Evolutionary conservation across 148 eudicot species (phyloP).

Genomic region (Arctostaphylos glauca): DNA sequence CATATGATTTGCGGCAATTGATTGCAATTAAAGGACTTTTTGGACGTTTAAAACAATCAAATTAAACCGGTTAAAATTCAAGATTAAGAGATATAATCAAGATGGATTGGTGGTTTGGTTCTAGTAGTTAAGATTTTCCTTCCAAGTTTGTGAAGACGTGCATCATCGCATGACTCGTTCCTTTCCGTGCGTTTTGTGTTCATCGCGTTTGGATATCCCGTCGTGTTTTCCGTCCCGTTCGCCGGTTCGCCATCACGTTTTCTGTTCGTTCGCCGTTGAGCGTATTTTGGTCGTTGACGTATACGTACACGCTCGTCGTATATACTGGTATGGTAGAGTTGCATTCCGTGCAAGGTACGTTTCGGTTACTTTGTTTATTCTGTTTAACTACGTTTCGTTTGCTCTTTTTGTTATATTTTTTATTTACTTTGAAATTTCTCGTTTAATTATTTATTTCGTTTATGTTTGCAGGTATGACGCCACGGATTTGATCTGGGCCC

Average conservation of each 20-base stretch:
- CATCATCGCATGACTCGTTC: not conserved
- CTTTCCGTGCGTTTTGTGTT: conserved; percentile 9
- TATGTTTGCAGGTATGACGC: not conserved
- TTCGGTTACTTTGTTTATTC: not conserved
- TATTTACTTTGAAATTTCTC: not conserved
- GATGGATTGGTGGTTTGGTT: not conserved
- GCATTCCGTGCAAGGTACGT: conserved; percentile 13
- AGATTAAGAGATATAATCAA: not conserved
- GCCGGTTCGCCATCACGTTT: not conserved
- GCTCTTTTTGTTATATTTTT: not conserved
- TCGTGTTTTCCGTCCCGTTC: not conserved
- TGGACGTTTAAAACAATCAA: conserved; percentile 11
- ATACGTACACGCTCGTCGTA: not conserved
- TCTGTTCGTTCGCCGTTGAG: not conserved
- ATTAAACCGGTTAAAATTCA: not conserved
- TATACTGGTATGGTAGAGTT: not conserved
- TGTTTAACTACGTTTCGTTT: not conserved
- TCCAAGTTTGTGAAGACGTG: conserved; percentile 18
- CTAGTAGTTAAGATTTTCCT: not conserved
- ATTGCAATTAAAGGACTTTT: conserved; percentile 21
- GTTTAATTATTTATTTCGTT: not conserved
- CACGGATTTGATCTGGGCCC: not conserved
- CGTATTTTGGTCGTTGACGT: not conserved
- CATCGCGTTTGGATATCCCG: not conserved
- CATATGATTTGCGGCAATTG: conserved; percentile 22